phyloP scores from a whole-genome alignment of 148 eudicot species.

The Vaccinium vitisidaea region DNA sequence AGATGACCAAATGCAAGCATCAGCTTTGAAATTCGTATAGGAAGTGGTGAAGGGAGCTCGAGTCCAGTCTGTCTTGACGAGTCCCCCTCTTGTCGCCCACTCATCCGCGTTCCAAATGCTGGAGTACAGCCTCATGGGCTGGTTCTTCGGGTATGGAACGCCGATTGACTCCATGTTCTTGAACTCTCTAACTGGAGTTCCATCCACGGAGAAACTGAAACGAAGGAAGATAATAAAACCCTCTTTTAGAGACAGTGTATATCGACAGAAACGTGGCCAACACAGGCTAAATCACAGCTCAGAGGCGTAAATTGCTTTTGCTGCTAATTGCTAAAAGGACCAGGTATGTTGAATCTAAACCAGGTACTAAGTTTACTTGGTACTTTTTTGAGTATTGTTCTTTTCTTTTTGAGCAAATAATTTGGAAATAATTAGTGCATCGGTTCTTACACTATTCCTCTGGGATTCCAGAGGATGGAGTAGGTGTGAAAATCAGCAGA shows the following conservation, averaged over 20 bases:
- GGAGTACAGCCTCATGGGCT: not conserved
- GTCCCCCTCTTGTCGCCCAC: not conserved
- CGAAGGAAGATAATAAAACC: not conserved
- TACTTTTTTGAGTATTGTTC: not conserved
- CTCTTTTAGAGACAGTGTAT: not conserved
- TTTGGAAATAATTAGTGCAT: not conserved
- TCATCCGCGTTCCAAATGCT: not conserved
- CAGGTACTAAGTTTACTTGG: not conserved
- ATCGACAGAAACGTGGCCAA: not conserved
- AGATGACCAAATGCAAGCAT: not conserved
- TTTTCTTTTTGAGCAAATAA: not conserved
- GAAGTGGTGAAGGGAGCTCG: conserved; percentile 6
- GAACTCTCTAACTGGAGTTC: not conserved
- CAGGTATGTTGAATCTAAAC: not conserved
- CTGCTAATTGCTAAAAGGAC: not conserved
- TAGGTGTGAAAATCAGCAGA: not conserved
- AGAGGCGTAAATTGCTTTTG: not conserved
- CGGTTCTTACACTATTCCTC: not conserved
- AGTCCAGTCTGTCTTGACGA: not conserved
- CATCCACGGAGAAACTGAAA: not conserved
- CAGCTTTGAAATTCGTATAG: not conserved
- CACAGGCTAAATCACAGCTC: not conserved
- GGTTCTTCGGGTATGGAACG: not conserved
- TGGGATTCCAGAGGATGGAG: not conserved
- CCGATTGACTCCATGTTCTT: conserved; percentile 3